Conservation (phyloP, 495 filamentous ascomycete species). For the Neurospora sp. region DNA sequence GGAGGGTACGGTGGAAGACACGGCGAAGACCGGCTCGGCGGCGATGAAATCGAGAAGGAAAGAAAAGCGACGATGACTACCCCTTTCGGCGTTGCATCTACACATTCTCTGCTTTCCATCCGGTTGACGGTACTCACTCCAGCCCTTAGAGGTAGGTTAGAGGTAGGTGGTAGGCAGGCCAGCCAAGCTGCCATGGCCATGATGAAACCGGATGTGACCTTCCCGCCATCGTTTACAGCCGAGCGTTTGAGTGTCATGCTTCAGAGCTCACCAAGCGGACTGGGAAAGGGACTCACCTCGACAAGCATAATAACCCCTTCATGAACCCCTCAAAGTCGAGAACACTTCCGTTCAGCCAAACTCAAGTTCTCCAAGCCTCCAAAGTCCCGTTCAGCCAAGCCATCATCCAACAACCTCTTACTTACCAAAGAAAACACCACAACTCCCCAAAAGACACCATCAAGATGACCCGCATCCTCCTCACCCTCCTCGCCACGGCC, state of each 20-base stretch:
- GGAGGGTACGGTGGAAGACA: neutral
- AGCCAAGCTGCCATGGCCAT: neutral
- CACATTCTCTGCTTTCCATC: neutral
- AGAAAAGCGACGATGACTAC: neutral
- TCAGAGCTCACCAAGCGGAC: neutral
- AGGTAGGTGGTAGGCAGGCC: neutral
- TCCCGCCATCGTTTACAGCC: neutral
- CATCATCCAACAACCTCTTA: neutral
- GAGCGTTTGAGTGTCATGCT: neutral
- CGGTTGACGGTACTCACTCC: neutral
- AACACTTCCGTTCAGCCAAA: neutral
- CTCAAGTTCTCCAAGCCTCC: neutral
- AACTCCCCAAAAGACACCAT: neutral
- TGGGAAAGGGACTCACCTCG: neutral
- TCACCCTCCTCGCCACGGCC: slow-evolving; percentile 10
- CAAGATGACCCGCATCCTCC: slow-evolving; percentile 13
- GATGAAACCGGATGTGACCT: neutral
- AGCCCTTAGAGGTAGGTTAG: too few species aligned
- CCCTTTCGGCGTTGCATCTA: neutral
- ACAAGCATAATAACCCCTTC: neutral
- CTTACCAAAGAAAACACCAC: neutral
- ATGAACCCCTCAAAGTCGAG: neutral
- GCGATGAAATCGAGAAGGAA: neutral
- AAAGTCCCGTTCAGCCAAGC: neutral
- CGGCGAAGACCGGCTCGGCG: neutral